Evolutionary conservation across 2,329 filamentous ascomycete genomes (phyloP), one percentile per base, ranked within the genome.

Genomic region (Rhynchosporium agropyri): DNA sequence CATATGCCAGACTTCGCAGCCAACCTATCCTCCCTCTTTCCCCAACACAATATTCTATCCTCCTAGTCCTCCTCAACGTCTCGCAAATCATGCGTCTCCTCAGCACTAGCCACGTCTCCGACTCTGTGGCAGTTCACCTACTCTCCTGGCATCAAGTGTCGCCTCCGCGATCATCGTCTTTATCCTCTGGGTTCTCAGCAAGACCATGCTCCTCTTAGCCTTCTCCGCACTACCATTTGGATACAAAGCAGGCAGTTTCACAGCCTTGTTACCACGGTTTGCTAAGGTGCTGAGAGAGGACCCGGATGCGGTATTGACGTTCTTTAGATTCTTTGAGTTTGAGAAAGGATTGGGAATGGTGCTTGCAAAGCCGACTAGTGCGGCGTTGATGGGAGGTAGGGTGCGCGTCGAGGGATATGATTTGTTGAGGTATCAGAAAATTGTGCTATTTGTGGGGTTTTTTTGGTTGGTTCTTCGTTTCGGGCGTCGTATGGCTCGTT

Each of bases 241-340:
- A 2, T 80, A 81, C 73, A 82, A 82, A 58, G 79, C 80, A 0
- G 77, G 80, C 29, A 79, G 79, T 0, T 83, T 80, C 63, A 79
- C 76, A 43, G 77, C 78, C 1, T 81, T 79, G 0, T 83, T 79
- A 78, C 72, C 71, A 9, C 75, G 76, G 15, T 73, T 74, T 65
- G 54, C 58, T 13, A 63, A 56, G 33, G 57, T 50, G 10, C 51
- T 68, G 38, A 62, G 54, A 12, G 58, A 66, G 28, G 48, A 63
- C 33, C 51, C 46, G 5, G 60, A 61, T 28, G 62, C 62, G 6
- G 56, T 59, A 4, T 76, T 77, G 7, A 63, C 60, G 50, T 60
- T 66, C 13, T 68, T 67, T 51, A 58, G 63, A 33, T 58, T 64
- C n/a, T 65, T 69, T n/a, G 63, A 63, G 31, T 63, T 62, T 28